phyloP scores from a whole-genome alignment of 2,329 filamentous ascomycete species.

The Coleophoma crateriformis region DNA sequence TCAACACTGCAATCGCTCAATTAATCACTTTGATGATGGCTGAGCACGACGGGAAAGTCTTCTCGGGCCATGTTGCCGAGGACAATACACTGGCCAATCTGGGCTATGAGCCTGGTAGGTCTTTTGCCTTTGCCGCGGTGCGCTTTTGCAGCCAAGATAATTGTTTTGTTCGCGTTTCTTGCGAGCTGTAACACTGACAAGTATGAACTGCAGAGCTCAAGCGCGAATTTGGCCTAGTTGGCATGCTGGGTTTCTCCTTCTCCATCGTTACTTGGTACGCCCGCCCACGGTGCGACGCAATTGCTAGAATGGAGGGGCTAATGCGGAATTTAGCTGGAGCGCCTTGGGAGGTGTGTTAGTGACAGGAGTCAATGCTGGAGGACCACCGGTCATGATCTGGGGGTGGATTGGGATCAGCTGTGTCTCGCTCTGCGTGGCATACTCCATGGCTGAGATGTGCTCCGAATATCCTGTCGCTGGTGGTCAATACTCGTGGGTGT shows the following conservation, averaged over 20 bases:
- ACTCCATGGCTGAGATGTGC: constrained; percentile 55
- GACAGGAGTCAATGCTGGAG: constrained; percentile 47
- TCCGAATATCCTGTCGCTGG: constrained; percentile 49
- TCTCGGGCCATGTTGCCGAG: constrained; percentile 3
- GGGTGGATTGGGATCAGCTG: constrained; percentile 48
- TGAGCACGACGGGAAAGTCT: constrained; percentile 2
- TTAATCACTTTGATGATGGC: neutral
- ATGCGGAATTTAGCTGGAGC: constrained; percentile 37
- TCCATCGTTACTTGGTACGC: constrained; percentile 47
- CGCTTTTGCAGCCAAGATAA: no score
- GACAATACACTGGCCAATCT: constrained; percentile 5
- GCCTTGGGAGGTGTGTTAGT: constrained; percentile 50
- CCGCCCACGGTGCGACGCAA: constrained; percentile 3
- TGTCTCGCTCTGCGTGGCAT: constrained; percentile 45
- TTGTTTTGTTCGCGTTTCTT: neutral
- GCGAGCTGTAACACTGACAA: neutral
- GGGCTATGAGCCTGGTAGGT: constrained; percentile 9
- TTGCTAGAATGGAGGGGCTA: constrained; percentile 3
- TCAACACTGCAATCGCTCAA: neutral
- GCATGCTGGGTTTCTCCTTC: constrained; percentile 43
- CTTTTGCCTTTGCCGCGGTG: no score
- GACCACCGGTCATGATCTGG: constrained; percentile 54
- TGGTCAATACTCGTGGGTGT: constrained; percentile 53
- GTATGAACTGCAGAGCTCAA: neutral
- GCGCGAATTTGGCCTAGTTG: constrained; percentile 1